Conservation (phyloP, 2,329 filamentous ascomycete genomes). For the Alternaria sp. region DNA sequence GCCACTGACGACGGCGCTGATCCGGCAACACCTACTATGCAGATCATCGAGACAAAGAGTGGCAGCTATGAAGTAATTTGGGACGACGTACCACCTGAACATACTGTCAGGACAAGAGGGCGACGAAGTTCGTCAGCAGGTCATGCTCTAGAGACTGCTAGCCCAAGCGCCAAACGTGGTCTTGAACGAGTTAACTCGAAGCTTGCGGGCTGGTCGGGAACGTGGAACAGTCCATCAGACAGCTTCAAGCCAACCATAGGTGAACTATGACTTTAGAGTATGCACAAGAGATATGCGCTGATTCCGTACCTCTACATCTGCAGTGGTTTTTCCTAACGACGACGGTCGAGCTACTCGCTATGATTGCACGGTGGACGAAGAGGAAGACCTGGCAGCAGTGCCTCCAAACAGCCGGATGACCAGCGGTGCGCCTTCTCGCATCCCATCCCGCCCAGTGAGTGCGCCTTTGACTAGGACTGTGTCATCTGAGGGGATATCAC, state of each 20-base stretch:
- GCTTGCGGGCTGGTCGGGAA: conserved; percentile 41
- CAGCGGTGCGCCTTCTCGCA: conserved; percentile 31
- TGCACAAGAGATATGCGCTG: no score
- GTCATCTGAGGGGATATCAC: conserved; percentile 19
- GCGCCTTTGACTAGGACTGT: conserved; percentile 19
- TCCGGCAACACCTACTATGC: conserved; percentile 45
- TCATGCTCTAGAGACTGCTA: conserved; percentile 23
- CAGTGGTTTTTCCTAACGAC: conserved; percentile 39
- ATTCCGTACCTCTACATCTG: no score
- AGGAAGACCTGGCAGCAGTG: conserved; percentile 28
- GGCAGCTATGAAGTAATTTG: conserved; percentile 44
- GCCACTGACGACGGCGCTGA: conserved; percentile 15
- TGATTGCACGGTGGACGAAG: conserved; percentile 27
- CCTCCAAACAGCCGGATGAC: conserved; percentile 44
- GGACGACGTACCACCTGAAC: conserved; percentile 35
- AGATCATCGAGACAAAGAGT: conserved; percentile 40
- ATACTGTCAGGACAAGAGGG: conserved; percentile 2
- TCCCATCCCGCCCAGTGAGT: conserved; percentile 32
- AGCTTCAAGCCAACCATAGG: conserved; percentile 35
- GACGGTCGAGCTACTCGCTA: conserved; percentile 18
- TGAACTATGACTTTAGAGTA: accelerated
- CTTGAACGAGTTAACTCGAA: conserved; percentile 45
- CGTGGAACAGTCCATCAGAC: conserved; percentile 21
- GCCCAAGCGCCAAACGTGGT: conserved; percentile 23
- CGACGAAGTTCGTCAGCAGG: conserved; percentile 33